phyloP scores from a whole-genome alignment of 805 yeast species.

The Candida mattraensis region DNA sequence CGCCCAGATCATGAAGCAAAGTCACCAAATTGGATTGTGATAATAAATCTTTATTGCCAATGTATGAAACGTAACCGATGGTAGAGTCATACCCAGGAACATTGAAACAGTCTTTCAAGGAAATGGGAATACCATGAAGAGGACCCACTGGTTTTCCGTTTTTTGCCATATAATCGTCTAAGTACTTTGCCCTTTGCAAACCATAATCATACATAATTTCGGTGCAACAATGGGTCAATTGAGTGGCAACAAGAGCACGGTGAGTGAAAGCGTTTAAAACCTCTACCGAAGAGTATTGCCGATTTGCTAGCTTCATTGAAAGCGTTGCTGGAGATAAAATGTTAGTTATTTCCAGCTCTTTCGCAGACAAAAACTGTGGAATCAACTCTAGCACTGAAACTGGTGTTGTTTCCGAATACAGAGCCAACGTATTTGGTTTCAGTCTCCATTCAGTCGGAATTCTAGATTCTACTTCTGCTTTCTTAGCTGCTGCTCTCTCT shows the following conservation, averaged over 20 bases:
- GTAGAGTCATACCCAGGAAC: constrained; percentile 37
- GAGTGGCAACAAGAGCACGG: constrained; percentile 28
- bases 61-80: constrained; percentile 17
- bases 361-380: constrained; percentile 5
- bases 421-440: not conserved
- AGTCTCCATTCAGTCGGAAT: not conserved
- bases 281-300: constrained; percentile 15
- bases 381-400: constrained; percentile 1
- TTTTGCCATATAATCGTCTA: constrained; percentile 16
- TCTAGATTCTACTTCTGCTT: not conserved
- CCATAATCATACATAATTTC: constrained; percentile 28
- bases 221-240: constrained; percentile 23
- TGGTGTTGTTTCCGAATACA: too few relatives aligned
- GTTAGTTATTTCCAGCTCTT: constrained; percentile 17
- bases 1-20: too few relatives aligned
- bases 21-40: too few relatives aligned
- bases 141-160: constrained; percentile 24
- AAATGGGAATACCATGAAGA: constrained; percentile 36
- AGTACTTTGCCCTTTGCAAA: constrained; percentile 19
- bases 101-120: constrained; percentile 50
- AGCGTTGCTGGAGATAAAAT: constrained; percentile 7
- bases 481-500: constrained; percentile 2
- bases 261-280: constrained; percentile 27
- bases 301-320: constrained; percentile 7
- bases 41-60: too few relatives aligned